These are phyloP conservation scores for Lophium mytilinum DNA, from an alignment of 495 filamentous ascomycete species.

Conservation along the genomic window DNA sequence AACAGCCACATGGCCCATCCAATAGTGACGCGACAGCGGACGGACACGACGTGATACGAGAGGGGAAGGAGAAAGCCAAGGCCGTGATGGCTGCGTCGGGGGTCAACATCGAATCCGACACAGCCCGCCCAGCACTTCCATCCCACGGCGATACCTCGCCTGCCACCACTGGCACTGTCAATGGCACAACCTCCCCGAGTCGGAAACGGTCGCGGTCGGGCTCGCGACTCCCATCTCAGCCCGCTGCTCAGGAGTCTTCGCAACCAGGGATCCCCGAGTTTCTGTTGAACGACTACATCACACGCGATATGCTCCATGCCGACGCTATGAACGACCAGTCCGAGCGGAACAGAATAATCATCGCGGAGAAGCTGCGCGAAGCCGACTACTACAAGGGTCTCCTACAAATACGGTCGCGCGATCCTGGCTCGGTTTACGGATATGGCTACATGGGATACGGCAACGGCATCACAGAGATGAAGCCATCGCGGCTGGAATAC, in stretches of 20 bases:
- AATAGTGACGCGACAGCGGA: constrained; percentile 5
- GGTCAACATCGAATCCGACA: constrained; percentile 24
- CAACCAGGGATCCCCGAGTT: constrained; percentile 39
- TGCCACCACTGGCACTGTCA: constrained; percentile 22
- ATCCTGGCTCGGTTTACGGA: constrained; percentile 61
- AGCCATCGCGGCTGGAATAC: constrained; percentile 56
- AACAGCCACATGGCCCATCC: constrained; percentile 6
- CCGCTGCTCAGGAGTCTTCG: constrained; percentile 29
- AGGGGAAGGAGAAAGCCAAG: constrained; percentile 53
- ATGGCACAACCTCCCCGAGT: constrained; percentile 38
- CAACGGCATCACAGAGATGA: constrained; percentile 69
- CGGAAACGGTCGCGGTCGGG: constrained; percentile 56
- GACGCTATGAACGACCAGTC: constrained; percentile 48
- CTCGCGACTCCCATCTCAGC: constrained; percentile 35
- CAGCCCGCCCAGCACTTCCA: constrained; percentile 8
- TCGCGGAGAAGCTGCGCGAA: constrained; percentile 43
- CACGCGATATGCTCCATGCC: constrained; percentile 64
- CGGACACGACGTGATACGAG: constrained; percentile 37
- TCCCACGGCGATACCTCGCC: constrained; percentile 6
- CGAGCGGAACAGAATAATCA: constrained; percentile 24
- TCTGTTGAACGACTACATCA: constrained; percentile 66
- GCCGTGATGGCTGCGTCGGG: constrained; percentile 48
- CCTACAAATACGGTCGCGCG: constrained; percentile 41
- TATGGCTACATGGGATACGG: constrained; percentile 84
- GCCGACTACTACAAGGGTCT: constrained; percentile 44